phyloP scores from a whole-genome alignment of 2,329 filamentous ascomycete species.

The Colletotrichum sp. region DNA sequence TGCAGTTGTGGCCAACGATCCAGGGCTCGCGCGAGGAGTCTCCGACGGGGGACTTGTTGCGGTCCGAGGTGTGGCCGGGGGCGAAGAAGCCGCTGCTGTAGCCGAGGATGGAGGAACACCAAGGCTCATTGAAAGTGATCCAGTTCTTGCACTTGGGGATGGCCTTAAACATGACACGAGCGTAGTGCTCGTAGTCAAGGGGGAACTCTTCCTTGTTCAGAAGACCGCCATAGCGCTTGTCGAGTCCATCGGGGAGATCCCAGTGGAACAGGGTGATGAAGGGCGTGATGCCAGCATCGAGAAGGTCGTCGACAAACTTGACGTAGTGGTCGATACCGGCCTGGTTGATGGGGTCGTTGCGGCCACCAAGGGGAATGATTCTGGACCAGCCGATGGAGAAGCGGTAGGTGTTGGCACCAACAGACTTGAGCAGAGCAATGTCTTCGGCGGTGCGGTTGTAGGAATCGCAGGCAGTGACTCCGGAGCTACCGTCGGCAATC shows the following conservation, averaged over 20 bases:
- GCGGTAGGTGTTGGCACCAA: conserved; percentile 78
- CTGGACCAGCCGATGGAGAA: conserved; percentile 88
- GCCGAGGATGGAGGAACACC: conserved; percentile 82
- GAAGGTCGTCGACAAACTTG: conserved; percentile 78
- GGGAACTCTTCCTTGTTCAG: conserved; percentile 84
- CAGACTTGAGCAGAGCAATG: conserved; percentile 76
- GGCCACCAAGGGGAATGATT: conserved; percentile 84
- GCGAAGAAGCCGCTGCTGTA: conserved; percentile 81
- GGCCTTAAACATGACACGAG: conserved; percentile 75
- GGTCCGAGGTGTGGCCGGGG: conserved; percentile 81
- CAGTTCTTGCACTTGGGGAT: conserved; percentile 83
- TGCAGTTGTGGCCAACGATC: conserved; percentile 80
- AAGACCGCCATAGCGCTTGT: conserved; percentile 82
- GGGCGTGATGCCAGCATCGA: conserved; percentile 77
- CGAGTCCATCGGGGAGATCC: conserved; percentile 81
- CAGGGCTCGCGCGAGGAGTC: conserved; percentile 81
- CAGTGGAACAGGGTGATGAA: conserved; percentile 88
- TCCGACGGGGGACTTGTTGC: conserved; percentile 71
- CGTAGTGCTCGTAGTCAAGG: conserved; percentile 80
- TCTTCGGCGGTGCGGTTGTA: conserved; percentile 82
- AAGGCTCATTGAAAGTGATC: conserved; percentile 93
- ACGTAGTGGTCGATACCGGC: conserved; percentile 79
- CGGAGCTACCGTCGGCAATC: conserved; percentile 78
- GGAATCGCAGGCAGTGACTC: conserved; percentile 83
- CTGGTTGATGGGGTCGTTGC: conserved; percentile 81